Percentiles rank a stretch among this genome's conserved stretches.
These are phyloP conservation scores for Pythium rhizo-oryzae DNA, from an alignment of 352 stramenopile genomes.

Conservation along the genomic window DNA sequence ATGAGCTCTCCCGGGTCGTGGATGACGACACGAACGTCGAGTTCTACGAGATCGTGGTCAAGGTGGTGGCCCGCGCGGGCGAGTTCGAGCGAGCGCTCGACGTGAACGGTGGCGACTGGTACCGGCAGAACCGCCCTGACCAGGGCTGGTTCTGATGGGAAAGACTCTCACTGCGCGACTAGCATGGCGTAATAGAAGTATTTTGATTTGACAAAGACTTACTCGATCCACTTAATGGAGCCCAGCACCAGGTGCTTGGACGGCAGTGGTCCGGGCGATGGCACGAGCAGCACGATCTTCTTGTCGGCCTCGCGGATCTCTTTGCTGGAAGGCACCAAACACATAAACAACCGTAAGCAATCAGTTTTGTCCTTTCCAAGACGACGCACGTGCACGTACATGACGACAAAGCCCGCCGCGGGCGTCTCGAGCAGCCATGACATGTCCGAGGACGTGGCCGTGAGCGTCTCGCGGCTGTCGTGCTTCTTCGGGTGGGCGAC, in stretches of 20 bases:
- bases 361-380: neutral
- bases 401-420: constrained; percentile 81
- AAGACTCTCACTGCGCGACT: neutral
- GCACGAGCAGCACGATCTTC: constrained; percentile 84
- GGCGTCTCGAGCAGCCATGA: constrained; percentile 65
- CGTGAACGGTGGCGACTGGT: constrained; percentile 84
- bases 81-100: constrained; percentile 86
- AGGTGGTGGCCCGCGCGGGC: constrained; percentile 80
- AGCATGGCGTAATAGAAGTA: constrained; percentile 1
- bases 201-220: constrained; percentile 11
- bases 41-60: constrained; percentile 83
- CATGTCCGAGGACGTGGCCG: constrained; percentile 47
- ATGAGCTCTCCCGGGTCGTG: constrained; percentile 60
- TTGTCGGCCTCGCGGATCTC: constrained; percentile 76
- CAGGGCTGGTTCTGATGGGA: constrained; percentile 52
- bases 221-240: constrained; percentile 89
- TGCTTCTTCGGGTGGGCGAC: constrained; percentile 53
- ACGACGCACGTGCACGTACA: constrained; percentile 43
- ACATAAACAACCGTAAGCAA: constrained; percentile 2
- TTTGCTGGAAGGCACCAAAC: constrained; percentile 41
- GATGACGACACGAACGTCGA: constrained; percentile 65
- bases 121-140: constrained; percentile 77
- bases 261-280: constrained; percentile 73
- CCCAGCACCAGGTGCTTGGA: constrained; percentile 80
- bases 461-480: constrained; percentile 37